Conservation (phyloP, 805 yeast species). For the Saccharomycopsis microspora region DNA sequence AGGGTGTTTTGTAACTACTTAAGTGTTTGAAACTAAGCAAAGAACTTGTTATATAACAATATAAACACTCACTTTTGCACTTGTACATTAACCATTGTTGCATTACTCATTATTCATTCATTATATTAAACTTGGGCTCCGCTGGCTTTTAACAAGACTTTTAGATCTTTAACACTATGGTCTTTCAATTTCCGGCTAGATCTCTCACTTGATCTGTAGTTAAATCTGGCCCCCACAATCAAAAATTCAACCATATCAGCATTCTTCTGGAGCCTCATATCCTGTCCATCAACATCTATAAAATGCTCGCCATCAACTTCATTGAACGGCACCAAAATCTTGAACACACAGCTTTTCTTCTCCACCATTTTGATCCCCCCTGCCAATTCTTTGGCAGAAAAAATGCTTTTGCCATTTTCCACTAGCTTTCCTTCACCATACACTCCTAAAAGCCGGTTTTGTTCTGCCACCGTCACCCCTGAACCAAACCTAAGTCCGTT, state of each 20-base stretch:
- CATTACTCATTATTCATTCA: no score
- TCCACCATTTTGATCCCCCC: conserved; percentile 62
- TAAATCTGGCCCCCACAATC: conserved; percentile 70
- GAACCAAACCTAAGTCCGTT: conserved; percentile 6
- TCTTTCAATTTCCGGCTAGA: conserved; percentile 78
- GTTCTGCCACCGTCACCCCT: background rate
- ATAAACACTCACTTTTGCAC: background rate
- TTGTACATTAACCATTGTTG: no score
- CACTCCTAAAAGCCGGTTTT: conserved; percentile 1
- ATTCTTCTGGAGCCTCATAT: conserved; percentile 15
- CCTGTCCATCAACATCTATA: background rate
- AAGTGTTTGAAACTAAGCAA: background rate
- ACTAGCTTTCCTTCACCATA: background rate
- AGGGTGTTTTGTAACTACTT: no score
- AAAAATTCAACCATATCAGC: conserved; percentile 42
- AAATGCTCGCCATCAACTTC: background rate
- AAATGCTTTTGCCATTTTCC: background rate
- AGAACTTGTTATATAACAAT: background rate
- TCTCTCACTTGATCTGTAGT: conserved; percentile 66
- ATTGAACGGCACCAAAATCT: conserved; percentile 30
- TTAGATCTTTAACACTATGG: conserved; percentile 55
- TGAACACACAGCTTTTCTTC: conserved; percentile 57
- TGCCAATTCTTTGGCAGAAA: conserved; percentile 21
- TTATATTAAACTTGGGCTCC: background rate
- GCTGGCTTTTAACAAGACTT: background rate